Percentiles rank a stretch among this genome's conserved stretches.
Evolutionary conservation across 2,329 filamentous ascomycete species (phyloP).

Genomic region (Hortaea werneckii): DNA sequence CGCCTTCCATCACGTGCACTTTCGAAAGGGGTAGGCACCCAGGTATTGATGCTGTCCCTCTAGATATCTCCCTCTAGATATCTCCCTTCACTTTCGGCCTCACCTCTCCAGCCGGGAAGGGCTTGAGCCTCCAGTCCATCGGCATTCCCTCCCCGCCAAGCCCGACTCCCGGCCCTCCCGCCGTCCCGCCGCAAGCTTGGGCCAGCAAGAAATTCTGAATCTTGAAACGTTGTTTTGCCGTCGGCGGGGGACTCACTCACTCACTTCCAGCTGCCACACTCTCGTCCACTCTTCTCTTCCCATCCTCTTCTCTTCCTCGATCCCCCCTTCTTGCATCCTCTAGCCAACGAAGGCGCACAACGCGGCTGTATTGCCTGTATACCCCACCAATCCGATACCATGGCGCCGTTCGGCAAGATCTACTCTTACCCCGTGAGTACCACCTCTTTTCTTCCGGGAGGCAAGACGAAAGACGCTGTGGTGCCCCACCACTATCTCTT

Average conservation of each 20-base stretch:
- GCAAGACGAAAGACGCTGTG: too few relatives aligned
- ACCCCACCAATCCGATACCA: conserved; percentile 12
- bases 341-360: conserved; percentile 25
- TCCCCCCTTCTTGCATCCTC: neutral
- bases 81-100: too few relatives aligned
- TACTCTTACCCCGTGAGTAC: conserved; percentile 69
- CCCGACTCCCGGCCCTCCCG: neutral
- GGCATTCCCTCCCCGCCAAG: neutral
- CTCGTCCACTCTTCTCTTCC: neutral
- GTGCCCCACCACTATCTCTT: conserved; percentile 1
- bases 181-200: neutral
- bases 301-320: neutral
- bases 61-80: too few relatives aligned
- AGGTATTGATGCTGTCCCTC: neutral
- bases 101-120: too few relatives aligned
- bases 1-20: neutral
- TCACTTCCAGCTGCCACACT: neutral
- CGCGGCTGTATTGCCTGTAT: neutral
- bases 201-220: neutral
- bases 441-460: neutral
- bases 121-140: too few relatives aligned
- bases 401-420: conserved; percentile 84
- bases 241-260: neutral
- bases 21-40: too few relatives aligned
- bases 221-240: neutral